Base-by-base conservation (phyloP, 352 stramenopile species). In the Blastocystis sp. region DNA sequence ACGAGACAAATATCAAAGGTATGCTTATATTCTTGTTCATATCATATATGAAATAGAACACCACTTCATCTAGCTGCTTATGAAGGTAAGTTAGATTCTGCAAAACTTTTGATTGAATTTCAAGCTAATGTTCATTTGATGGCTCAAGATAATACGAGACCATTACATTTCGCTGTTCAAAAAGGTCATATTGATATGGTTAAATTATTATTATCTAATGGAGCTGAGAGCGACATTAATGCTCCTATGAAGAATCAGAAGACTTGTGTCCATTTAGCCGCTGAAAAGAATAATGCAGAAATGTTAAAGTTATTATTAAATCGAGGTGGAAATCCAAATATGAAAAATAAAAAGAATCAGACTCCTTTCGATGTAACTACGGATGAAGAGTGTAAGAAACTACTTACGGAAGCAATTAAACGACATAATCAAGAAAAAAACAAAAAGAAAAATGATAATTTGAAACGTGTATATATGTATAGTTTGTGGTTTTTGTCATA, bases 171-270 rank as follows among this genome's bases (percentile, higher is more conserved):
- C 36, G 49, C 49, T 52, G 49, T 59, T 5, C 46, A 49, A 40
- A 59, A 59, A 24, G 49, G 49, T 27, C 28, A 59, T 18, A 27
- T 59, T 25, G 49, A 43, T 31, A 59, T 59, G 49, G 49, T 48
- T 24, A 31, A 34, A 9, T 27, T 59, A 13, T 24, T 59, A n/a
- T 18, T 59, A 1, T 25, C 49, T 13, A 59, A 59, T 16, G 49
- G 49, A 33, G 49, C 49, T 18, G 49, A 4, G 11, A 45, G 28
- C 16, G 49, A 40, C 35, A 59, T 59, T 10, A 59, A 59, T 59
- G 49, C 33, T 3, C 3, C 9, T n/a, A 49, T 59, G 21, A 49
- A 49, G 31, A 43, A 59, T 4, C 21, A 24, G 16, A 7, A 16
- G 3, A 30, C 33, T 27, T 59, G 49, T 27, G 36, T 59, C 24